Percentiles rank a stretch among this genome's conserved stretches.
phyloP scores from a whole-genome alignment of 768 basidiomycete genomes.

The Leucocoprinus birnbaumii region DNA sequence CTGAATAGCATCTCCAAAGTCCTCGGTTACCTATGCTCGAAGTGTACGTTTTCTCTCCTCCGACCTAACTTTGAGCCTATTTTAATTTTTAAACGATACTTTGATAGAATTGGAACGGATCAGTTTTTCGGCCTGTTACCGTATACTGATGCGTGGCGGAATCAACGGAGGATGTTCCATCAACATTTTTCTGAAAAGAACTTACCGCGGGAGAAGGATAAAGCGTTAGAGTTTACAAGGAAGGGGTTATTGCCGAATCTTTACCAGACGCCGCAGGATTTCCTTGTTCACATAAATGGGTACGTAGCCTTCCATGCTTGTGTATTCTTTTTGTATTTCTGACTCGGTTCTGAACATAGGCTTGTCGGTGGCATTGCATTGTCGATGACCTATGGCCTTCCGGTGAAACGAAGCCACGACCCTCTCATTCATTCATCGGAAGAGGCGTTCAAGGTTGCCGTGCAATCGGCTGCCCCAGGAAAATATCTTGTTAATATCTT shows the following conservation, averaged over 20 bases:
- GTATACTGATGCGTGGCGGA: conserved; percentile 23
- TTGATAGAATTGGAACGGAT: not conserved
- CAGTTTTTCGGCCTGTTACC: conserved; percentile 13
- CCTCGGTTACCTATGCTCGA: conserved; percentile 7
- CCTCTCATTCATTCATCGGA: not conserved
- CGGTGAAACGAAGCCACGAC: not conserved
- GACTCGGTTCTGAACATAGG: not conserved
- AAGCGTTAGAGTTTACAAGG: conserved; percentile 6
- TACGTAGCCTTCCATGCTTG: not conserved
- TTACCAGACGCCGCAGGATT: not conserved
- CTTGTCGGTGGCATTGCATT: not conserved
- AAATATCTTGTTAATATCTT: not conserved
- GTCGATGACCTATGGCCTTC: conserved; percentile 1
- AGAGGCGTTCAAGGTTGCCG: not conserved
- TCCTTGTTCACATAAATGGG: conserved; percentile 6
- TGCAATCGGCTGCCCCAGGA: not conserved
- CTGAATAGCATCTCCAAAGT: too few relatives aligned
- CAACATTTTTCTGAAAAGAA: conserved; percentile 17
- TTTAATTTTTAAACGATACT: too few relatives aligned
- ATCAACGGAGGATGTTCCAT: conserved; percentile 24
- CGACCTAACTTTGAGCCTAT: too few relatives aligned
- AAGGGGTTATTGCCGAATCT: conserved; percentile 5
- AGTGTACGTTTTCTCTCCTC: conserved; percentile 1
- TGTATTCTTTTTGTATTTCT: too few relatives aligned
- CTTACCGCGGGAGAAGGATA: not conserved